Evolutionary conservation across 495 filamentous ascomycete genomes (phyloP), one percentile per base, ranked within the genome.

Genomic region (Xylaria scruposa): DNA sequence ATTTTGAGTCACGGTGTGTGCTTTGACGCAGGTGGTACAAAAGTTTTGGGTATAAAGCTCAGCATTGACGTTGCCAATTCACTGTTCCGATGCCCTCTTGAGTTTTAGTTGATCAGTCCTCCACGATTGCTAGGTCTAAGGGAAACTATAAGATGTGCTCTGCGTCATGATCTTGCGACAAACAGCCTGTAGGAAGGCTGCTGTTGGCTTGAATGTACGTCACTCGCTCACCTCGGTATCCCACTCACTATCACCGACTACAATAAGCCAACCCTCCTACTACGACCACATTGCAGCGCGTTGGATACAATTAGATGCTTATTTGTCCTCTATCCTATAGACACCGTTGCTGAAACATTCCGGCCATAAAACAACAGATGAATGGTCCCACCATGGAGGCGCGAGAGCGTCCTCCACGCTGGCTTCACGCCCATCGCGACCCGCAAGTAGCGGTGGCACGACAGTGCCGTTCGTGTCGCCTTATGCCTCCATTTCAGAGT

Each of bases 401-500:
- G 70, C 10, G 24, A 53, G 56, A 51, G 56, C 4, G 12, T 54
- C 70, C 21, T 68, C 70, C 19, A 62, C 70, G 19, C 58, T 67
- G 5, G 44, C 29, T n/a, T 61, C 51, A 19, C 67, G 72, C 73
- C 67, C 77, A 63, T 71, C 66, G 72, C 75, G 73, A 51, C 61
- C 70, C 67, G 63, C 75, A 66, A 74, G 67, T 72, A 61, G 73
- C 71, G 47, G 77, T 72, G 71, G 76, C 61, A 42, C 75, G 51
- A 65, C 77, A 69, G n/a, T 78, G 72, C 75, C 76, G 24, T 75
- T 73, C 31, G 42, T 75, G 59, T 73, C 74, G 68, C 72, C 75
- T 5, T 80, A 78, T 68, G 77, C 80, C 36, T 80, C 83, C 40
- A 75, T 82, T 44, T 79, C 80, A 6, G 81, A 83, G 73, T 77